These are phyloP conservation scores for Ceriops decandra DNA, from an alignment of 345 rosid genomes.

Conservation along the genomic window DNA sequence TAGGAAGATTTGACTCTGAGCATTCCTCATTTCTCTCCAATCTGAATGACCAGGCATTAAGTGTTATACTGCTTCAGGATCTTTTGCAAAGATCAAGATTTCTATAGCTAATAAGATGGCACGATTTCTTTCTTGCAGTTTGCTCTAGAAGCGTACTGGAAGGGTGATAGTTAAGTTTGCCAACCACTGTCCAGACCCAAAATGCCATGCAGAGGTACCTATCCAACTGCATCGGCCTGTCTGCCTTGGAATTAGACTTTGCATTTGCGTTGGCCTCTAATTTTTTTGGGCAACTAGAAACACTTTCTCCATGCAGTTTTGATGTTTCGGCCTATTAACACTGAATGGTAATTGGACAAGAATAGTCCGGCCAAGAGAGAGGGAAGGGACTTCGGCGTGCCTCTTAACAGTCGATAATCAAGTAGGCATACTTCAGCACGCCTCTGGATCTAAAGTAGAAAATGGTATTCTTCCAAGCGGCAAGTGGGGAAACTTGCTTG, in stretches of 20 bases:
- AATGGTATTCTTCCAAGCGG: slow-evolving; percentile 70
- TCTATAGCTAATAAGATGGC: background rate
- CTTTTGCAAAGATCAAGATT: background rate
- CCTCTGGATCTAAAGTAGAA: slow-evolving; percentile 75
- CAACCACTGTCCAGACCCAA: slow-evolving; percentile 93
- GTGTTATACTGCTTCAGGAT: background rate
- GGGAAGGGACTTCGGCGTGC: no score
- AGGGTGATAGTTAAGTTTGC: slow-evolving; percentile 97
- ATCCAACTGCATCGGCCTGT: background rate
- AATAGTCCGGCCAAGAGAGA: no score
- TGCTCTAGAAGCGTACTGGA: slow-evolving; percentile 93
- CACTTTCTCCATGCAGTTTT: background rate
- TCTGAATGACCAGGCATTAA: slow-evolving; percentile 85
- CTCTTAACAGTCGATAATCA: slow-evolving; percentile 57
- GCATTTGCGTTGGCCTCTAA: background rate
- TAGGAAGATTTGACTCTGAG: slow-evolving; percentile 95
- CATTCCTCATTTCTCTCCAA: slow-evolving; percentile 95
- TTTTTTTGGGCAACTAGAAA: background rate
- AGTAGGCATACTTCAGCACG: slow-evolving; percentile 68
- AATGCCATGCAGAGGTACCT: slow-evolving; percentile 87
- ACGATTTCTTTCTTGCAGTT: slow-evolving; percentile 51
- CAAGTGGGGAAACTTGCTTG: slow-evolving; percentile 94
- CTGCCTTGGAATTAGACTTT: background rate
- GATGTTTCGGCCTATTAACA: background rate
- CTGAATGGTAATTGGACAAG: no score